Base-by-base conservation (phyloP, 2,329 filamentous ascomycete genomes). In the Emmonsia crescens region DNA sequence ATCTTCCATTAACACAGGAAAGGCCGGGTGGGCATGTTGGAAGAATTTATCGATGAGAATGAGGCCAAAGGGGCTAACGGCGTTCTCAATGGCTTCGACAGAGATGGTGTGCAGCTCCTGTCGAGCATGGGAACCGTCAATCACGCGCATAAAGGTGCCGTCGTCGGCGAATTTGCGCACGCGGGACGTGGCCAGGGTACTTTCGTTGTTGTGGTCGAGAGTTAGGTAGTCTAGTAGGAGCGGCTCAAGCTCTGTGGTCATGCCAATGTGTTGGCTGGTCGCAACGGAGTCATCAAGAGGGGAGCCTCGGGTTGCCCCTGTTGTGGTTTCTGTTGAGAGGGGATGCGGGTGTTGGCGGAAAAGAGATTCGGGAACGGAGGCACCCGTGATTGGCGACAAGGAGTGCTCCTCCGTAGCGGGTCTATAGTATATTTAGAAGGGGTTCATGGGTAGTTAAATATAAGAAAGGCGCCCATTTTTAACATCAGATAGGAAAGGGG, bases 1-100 rank as follows among this genome's bases (percentile, higher is more conserved):
- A 63, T 76, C 72, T 61, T 77, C 75, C 64, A 75, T 71, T 60
- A 77, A 64, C 44, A 77, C 72, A 6, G 76, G 75, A 60, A 77
- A 77, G 5, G 73, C 74, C 0, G 75, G 75, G 61, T 77, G 75
- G 38, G 78, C 69, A 60, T 75, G 69, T n/a, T 75, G 72, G 60
- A 78, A 78, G 67, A 74, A 78, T 62, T 76, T 76, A 44, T 78
- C 76, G 42, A 77, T 69, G 65, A 78, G 62, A 5, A 73, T 75
- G n/a, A 74, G 71, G 9, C 75, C 75, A 66, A 77, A 75, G 5
- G 75, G 75, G 60, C 74, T 74, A 58, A 77, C 75, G 63, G 77
- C 65, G 64, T 74, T 76, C 66, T 77, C 75, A 60, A 77, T 73
- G 38, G 73, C 69, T 64, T 77, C 75, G 21, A 77, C 63, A 24